These are phyloP conservation scores for Helianthus tuberosus DNA, from an alignment of 129 eudicot genomes.

Conservation along the genomic window DNA sequence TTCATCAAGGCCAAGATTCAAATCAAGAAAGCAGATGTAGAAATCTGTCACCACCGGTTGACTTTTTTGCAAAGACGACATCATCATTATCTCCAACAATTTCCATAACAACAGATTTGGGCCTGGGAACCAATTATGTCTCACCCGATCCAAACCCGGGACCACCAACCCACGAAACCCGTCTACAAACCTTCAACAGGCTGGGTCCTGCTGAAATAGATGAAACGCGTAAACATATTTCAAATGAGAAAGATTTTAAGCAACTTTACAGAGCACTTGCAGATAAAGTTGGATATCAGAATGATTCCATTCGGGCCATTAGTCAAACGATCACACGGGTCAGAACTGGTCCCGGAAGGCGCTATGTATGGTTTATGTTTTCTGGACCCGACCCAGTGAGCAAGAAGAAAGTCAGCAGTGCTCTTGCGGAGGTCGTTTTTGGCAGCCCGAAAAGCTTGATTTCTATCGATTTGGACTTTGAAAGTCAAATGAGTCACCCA, in stretches of 20 bases:
- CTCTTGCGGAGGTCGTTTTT: constrained; percentile 66
- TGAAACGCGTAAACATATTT: constrained; percentile 26
- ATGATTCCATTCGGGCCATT: constrained; percentile 55
- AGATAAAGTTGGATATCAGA: constrained; percentile 66
- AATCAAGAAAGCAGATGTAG: constrained; percentile 30
- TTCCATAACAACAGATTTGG: constrained; percentile 79
- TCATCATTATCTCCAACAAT: constrained; percentile 29
- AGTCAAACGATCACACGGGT: constrained; percentile 57
- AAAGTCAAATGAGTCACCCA: constrained; percentile 22
- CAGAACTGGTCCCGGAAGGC: constrained; percentile 48
- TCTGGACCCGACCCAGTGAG: constrained; percentile 74
- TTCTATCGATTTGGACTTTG: constrained; percentile 52
- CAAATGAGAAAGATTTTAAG: constrained; percentile 57
- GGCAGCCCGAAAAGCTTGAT: constrained; percentile 51
- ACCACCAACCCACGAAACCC: constrained; percentile 24
- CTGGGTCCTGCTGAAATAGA: constrained; percentile 31
- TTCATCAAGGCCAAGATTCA: constrained; percentile 26
- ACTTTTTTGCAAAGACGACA: constrained; percentile 31
- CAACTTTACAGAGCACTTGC: constrained; percentile 52
- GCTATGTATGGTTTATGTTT: constrained; percentile 75
- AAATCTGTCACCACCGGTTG: constrained; percentile 39
- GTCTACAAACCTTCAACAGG: constrained; percentile 31
- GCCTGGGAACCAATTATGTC: constrained; percentile 64
- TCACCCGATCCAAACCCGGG: constrained; percentile 29
- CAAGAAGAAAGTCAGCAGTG: constrained; percentile 67